phyloP scores from a whole-genome alignment of 1,284 basidiomycete species.

The Ustilago sp. region DNA sequence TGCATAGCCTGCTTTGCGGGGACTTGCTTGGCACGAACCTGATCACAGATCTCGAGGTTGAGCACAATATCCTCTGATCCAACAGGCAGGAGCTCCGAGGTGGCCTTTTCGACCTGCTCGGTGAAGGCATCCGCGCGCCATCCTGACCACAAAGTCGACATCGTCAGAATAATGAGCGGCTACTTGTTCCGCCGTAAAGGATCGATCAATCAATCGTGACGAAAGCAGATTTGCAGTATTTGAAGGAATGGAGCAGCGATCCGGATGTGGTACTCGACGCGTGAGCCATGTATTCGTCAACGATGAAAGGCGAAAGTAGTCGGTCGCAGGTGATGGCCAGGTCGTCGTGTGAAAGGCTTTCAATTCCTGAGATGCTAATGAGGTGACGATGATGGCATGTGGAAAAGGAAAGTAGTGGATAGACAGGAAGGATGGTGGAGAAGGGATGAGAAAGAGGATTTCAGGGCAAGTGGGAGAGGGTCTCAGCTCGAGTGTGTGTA shows the following conservation, averaged over 20 bases:
- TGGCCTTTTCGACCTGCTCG: slow-evolving; percentile 79
- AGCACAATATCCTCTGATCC: slow-evolving; percentile 86
- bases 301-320: neutral
- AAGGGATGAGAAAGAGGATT: neutral
- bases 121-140: slow-evolving; percentile 64
- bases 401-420: neutral
- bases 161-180: neutral
- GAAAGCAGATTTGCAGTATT: neutral
- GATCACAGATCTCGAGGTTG: slow-evolving; percentile 95
- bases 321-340: neutral
- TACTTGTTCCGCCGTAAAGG: neutral
- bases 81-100: slow-evolving; percentile 83
- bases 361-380: neutral
- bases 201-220: too few relatives aligned
- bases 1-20: slow-evolving; percentile 88
- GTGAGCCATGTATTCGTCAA: neutral
- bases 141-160: slow-evolving; percentile 57
- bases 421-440: neutral
- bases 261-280: neutral
- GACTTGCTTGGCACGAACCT: slow-evolving; percentile 88
- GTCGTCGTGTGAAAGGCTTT: neutral
- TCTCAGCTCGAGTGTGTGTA: slow-evolving; percentile 19
- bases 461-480: slow-evolving; percentile 4
- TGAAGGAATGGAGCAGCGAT: neutral
- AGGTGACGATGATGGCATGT: neutral